Percentiles rank a stretch among this genome's conserved stretches.
phyloP scores from a whole-genome alignment of 2,329 filamentous ascomycete species.

The Trichoderma koningii region DNA sequence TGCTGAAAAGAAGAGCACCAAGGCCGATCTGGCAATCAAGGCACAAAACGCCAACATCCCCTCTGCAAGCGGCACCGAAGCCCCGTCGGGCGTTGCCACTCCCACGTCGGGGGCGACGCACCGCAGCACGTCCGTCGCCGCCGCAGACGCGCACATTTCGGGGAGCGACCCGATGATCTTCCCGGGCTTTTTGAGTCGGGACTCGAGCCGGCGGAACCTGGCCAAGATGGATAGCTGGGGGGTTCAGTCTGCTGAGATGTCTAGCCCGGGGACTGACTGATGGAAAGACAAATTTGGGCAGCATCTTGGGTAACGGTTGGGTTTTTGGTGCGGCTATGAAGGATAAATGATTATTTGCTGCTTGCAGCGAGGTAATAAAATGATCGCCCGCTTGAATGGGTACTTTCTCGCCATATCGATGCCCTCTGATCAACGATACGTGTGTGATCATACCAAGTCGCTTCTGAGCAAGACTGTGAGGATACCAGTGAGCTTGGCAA shows the following conservation, averaged over 20 bases:
- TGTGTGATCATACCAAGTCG: background rate
- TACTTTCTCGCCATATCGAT: background rate
- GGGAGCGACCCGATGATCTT: slow-evolving; percentile 69
- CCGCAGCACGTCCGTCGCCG: slow-evolving; percentile 43
- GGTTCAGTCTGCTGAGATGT: slow-evolving; percentile 5
- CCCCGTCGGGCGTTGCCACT: slow-evolving; percentile 1
- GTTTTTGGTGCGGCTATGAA: too few species aligned
- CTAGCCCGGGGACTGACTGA: slow-evolving; percentile 7
- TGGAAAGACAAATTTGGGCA: background rate
- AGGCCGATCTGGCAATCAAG: slow-evolving; percentile 24
- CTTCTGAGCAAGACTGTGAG: too few species aligned
- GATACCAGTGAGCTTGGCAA: too few species aligned
- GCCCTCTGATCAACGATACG: too few species aligned
- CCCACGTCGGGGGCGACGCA: background rate
- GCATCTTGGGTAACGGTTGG: background rate
- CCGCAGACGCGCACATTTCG: slow-evolving; percentile 52
- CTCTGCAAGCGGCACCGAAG: slow-evolving; percentile 4
- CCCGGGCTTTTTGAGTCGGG: slow-evolving; percentile 61
- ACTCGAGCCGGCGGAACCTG: slow-evolving; percentile 8
- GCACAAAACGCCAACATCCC: slow-evolving; percentile 28
- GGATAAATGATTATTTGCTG: too few species aligned
- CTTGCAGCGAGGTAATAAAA: background rate
- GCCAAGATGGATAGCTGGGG: slow-evolving; percentile 17
- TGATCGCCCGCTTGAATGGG: background rate
- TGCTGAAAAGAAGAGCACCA: slow-evolving; percentile 1